A percentile compares a stretch with the other conserved stretches of the same genome.
phyloP scores from a whole-genome alignment of 2,329 filamentous ascomycete species.

The Fusarium sp. region DNA sequence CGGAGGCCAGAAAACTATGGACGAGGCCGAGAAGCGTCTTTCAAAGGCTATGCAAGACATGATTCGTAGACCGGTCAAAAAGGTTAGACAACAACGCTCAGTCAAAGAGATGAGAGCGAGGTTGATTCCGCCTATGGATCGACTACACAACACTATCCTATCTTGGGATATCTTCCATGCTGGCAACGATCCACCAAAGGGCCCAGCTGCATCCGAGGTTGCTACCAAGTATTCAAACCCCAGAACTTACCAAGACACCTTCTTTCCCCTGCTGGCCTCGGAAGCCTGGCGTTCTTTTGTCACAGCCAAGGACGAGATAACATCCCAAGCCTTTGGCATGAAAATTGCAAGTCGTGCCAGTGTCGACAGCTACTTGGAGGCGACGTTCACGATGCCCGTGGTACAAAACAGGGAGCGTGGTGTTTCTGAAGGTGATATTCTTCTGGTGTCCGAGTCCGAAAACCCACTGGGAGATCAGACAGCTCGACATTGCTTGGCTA shows the following conservation, averaged over 20 bases:
- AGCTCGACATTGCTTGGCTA: conserved; percentile 84
- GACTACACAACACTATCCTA: conserved; percentile 86
- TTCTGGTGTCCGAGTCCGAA: conserved; percentile 81
- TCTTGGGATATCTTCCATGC: conserved; percentile 95
- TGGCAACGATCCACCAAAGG: conserved; percentile 85
- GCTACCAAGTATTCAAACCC: conserved; percentile 82
- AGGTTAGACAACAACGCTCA: conserved; percentile 82
- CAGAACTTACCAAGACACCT: conserved; percentile 85
- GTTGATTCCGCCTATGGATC: conserved; percentile 87
- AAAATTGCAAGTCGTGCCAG: conserved; percentile 89
- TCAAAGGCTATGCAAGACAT: conserved; percentile 64
- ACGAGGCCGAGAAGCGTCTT: conserved; percentile 61
- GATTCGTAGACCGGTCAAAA: conserved; percentile 81
- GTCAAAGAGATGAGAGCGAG: conserved; percentile 95
- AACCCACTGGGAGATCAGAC: conserved; percentile 75
- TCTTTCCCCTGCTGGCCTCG: conserved; percentile 88
- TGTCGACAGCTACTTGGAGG: conserved; percentile 92
- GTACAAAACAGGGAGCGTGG: conserved; percentile 77
- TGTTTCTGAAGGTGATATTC: conserved; percentile 86
- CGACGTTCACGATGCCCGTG: conserved; percentile 84
- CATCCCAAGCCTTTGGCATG: conserved; percentile 83
- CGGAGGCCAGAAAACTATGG: conserved; percentile 61
- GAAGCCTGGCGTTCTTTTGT: conserved; percentile 97
- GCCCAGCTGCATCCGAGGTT: conserved; percentile 79
- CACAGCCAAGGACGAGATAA: conserved; percentile 87